Conservation (phyloP, 192 early-diverging fungal genomes). For the Linnemannia zychae region DNA sequence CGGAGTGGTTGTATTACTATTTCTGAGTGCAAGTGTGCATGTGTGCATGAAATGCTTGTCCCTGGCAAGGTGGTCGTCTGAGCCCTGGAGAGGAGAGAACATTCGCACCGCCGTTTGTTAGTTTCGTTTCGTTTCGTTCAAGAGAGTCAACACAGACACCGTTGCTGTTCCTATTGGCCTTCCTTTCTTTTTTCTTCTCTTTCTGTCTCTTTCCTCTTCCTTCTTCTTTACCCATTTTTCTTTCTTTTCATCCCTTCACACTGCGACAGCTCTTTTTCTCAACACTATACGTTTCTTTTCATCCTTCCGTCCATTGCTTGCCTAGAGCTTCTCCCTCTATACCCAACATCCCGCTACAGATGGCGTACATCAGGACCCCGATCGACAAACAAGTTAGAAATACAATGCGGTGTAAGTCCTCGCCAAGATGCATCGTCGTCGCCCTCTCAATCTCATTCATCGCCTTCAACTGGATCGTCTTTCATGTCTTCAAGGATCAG, state of each 20-base stretch:
- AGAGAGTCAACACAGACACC: too few species aligned
- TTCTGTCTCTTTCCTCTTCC: background rate
- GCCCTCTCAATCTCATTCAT: slow-evolving; percentile 41
- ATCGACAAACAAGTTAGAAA: slow-evolving; percentile 3
- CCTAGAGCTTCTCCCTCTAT: background rate
- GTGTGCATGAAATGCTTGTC: too few species aligned
- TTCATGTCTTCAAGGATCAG: slow-evolving; percentile 18
- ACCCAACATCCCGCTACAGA: background rate
- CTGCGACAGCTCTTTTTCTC: background rate
- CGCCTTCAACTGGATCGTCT: slow-evolving; percentile 40
- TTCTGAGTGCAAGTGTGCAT: too few species aligned
- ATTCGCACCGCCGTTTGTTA: too few species aligned
- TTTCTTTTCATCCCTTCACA: background rate
- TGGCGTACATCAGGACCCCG: slow-evolving; percentile 39
- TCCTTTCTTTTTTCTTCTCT: background rate
- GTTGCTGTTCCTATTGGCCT: too few species aligned
- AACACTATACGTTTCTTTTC: background rate
- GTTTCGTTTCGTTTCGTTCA: too few species aligned
- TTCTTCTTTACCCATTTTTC: background rate
- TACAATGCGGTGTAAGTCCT: slow-evolving; percentile 13
- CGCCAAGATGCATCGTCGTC: slow-evolving; percentile 34
- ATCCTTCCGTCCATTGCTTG: background rate
- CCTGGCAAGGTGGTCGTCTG: too few species aligned
- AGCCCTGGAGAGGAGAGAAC: too few species aligned
- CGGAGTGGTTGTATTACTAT: too few species aligned